phyloP scores from a whole-genome alignment of 306 rosid species.

The Rosa persica region DNA sequence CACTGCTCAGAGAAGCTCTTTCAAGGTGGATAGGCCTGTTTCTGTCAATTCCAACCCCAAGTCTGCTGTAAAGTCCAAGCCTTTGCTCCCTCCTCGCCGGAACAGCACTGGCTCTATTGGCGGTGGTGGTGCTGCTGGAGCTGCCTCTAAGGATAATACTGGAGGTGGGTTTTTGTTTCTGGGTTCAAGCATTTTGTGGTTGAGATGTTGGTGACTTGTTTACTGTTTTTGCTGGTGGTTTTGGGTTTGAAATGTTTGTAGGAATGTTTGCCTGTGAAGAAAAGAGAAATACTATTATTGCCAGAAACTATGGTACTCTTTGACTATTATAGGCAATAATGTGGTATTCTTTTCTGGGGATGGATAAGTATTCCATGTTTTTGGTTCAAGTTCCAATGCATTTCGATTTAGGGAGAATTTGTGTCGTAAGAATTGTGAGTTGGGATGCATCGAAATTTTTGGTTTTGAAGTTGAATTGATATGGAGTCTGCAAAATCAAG shows the following conservation, averaged over 20 bases:
- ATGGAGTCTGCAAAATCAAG: not conserved
- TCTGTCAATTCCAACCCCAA: slow-evolving; percentile 53
- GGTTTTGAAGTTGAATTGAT: not conserved
- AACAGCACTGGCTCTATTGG: slow-evolving; percentile 56
- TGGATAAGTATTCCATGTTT: not conserved
- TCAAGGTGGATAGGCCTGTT: slow-evolving; percentile 52
- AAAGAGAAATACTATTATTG: not conserved
- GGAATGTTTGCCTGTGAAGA: not conserved
- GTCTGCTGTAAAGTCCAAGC: slow-evolving; percentile 58
- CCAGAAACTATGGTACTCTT: not conserved
- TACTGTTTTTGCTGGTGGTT: too few relatives aligned
- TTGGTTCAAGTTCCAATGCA: not conserved
- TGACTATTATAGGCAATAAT: not conserved
- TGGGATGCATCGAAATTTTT: not conserved
- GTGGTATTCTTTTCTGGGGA: slow-evolving; percentile 4
- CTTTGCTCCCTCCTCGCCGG: slow-evolving; percentile 68
- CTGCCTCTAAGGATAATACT: slow-evolving; percentile 54
- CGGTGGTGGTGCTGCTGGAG: slow-evolving; percentile 22
- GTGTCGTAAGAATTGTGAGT: not conserved
- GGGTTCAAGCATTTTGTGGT: slow-evolving; percentile 1
- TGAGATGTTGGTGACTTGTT: slow-evolving; percentile 8
- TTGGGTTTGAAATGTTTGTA: not conserved
- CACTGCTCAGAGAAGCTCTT: slow-evolving; percentile 48
- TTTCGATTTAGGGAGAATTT: not conserved
- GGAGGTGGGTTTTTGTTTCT: slow-evolving; percentile 51